Conservation (phyloP, 805 yeast genomes). For the Blastobotrys mokoenaii region DNA sequence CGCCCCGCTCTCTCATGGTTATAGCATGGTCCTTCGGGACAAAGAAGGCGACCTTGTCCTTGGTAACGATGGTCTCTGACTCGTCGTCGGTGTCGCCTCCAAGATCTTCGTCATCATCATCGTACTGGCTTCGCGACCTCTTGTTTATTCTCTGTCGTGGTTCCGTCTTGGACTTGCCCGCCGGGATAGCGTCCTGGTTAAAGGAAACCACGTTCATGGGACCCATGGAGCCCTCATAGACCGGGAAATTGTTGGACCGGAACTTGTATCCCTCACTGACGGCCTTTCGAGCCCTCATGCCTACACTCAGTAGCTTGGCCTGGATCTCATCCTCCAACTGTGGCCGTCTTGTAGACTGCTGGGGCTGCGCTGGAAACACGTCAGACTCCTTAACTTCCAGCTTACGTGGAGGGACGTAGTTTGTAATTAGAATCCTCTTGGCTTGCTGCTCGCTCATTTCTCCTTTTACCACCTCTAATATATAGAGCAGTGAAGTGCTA, state of each 20-base stretch:
- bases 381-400: neutral
- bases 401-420: conserved; percentile 4
- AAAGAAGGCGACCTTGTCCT: conserved; percentile 1
- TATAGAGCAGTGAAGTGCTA: too few species aligned
- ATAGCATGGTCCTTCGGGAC: too few species aligned
- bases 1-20: conserved; percentile 9
- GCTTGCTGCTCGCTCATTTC: neutral
- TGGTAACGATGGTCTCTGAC: neutral
- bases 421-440: conserved; percentile 11
- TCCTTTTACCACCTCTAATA: neutral
- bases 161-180: neutral
- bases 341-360: neutral
- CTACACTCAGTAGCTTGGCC: conserved; percentile 19
- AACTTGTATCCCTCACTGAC: conserved; percentile 28
- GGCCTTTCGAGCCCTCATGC: conserved; percentile 22
- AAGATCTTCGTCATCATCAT: neutral
- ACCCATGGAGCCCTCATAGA: too few species aligned
- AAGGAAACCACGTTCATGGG: neutral
- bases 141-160: neutral
- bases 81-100: neutral
- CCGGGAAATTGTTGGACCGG: too few species aligned
- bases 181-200: neutral
- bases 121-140: conserved; percentile 7
- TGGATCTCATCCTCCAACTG: conserved; percentile 16
- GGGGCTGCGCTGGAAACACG: neutral